Percentiles rank a stretch among this genome's conserved stretches.
These are phyloP conservation scores for Blastobotrys parvus DNA, from an alignment of 805 yeast genomes.

Conservation along the genomic window DNA sequence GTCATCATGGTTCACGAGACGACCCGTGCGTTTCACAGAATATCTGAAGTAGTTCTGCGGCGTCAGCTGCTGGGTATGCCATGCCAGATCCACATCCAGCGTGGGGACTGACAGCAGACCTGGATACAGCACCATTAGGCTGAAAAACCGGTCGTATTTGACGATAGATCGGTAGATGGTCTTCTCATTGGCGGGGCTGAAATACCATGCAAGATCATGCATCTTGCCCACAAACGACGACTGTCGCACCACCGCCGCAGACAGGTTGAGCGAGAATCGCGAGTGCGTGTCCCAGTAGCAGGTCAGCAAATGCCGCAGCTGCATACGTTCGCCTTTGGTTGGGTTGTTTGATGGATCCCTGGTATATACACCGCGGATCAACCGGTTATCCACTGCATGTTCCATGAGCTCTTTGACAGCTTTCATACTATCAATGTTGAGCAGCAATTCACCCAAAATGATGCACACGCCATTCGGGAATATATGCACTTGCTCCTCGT, in stretches of 20 bases:
- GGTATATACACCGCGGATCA: too few relatives aligned
- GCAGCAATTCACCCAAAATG: too few relatives aligned
- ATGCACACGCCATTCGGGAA: too few relatives aligned
- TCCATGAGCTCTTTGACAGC: too few relatives aligned
- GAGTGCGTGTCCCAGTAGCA: slow-evolving; percentile 14
- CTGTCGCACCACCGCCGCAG: slow-evolving; percentile 16
- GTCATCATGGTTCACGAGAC: slow-evolving; percentile 14
- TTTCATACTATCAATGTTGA: too few relatives aligned
- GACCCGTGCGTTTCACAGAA: background rate
- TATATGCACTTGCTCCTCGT: too few relatives aligned
- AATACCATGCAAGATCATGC: slow-evolving; percentile 15
- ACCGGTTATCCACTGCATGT: too few relatives aligned
- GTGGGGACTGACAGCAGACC: slow-evolving; percentile 13
- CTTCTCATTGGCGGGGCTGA: slow-evolving; percentile 12
- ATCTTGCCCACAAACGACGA: slow-evolving; percentile 14
- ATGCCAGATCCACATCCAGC: slow-evolving; percentile 18
- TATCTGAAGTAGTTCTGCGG: slow-evolving; percentile 9
- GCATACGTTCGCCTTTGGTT: too few relatives aligned
- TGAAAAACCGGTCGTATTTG: slow-evolving; percentile 10
- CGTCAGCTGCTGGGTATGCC: slow-evolving; percentile 20
- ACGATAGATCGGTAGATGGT: slow-evolving; percentile 7
- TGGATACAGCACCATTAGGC: slow-evolving; percentile 7
- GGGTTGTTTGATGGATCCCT: too few relatives aligned
- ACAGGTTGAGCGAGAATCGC: slow-evolving; percentile 10
- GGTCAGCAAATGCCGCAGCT: background rate